A percentile compares a stretch with the other conserved stretches of the same genome.
Conservation (phyloP, 192 early-diverging fungal genomes). For the Coemansia sp. region DNA sequence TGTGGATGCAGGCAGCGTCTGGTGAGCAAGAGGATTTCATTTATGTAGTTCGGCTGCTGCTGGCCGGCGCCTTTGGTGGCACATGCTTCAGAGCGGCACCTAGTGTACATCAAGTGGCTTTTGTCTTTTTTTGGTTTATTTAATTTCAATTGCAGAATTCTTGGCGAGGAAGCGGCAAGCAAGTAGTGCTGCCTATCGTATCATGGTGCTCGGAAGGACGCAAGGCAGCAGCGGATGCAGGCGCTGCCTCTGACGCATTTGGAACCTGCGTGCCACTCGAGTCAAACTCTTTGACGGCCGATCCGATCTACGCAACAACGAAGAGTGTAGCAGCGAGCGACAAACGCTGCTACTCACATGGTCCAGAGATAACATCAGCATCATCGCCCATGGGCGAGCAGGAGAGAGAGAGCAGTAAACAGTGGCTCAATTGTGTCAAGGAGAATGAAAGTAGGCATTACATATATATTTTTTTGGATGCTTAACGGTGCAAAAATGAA, state of each 20-base stretch:
- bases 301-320: slow-evolving; percentile 5
- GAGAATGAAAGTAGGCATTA: neutral
- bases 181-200: neutral
- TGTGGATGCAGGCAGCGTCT: neutral
- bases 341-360: neutral
- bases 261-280: slow-evolving; percentile 7
- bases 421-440: neutral
- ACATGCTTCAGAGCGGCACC: slow-evolving; percentile 7
- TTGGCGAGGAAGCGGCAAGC: neutral
- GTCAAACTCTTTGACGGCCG: slow-evolving; percentile 2
- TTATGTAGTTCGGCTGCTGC: slow-evolving; percentile 7
- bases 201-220: neutral
- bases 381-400: neutral
- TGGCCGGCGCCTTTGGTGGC: slow-evolving; percentile 4
- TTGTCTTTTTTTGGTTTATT: neutral
- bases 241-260: neutral
- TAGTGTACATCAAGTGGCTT: slow-evolving; percentile 10
- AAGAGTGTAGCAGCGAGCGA: neutral
- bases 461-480: slow-evolving; percentile 3
- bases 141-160: slow-evolving; percentile 9
- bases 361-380: neutral
- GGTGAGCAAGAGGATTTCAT: neutral
- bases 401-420: neutral
- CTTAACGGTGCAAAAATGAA: slow-evolving; percentile 3
- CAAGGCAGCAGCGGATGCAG: slow-evolving; percentile 1